Evolutionary conservation across 2,329 filamentous ascomycete genomes (phyloP).

Genomic region (Alternaria gansuensis): DNA sequence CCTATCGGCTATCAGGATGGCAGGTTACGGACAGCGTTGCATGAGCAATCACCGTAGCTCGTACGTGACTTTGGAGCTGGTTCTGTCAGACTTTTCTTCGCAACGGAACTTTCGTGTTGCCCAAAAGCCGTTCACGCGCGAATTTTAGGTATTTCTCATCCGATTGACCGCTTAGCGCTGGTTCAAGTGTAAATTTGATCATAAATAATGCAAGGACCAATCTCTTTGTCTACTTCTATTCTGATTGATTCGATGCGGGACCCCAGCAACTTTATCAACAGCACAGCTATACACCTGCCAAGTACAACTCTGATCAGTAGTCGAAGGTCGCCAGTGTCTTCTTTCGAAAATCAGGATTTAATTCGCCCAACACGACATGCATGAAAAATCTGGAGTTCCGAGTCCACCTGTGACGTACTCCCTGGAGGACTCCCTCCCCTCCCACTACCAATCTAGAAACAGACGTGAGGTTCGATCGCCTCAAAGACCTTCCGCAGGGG

Average conservation of each 20-base stretch:
- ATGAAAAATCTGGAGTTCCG: neutral
- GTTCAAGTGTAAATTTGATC: neutral
- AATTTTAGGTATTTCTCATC: neutral
- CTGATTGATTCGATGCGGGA: neutral
- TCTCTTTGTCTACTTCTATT: neutral
- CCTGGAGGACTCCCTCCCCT: neutral
- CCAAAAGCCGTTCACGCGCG: neutral
- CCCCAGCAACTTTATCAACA: neutral
- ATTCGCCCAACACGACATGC: neutral
- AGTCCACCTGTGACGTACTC: neutral
- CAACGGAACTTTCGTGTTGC: neutral
- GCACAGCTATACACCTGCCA: neutral
- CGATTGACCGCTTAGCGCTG: neutral
- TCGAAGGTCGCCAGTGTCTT: neutral
- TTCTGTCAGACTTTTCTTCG: neutral
- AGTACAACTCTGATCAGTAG: neutral
- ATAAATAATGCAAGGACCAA: neutral
- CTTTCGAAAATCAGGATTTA: neutral
- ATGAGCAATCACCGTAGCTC: neutral
- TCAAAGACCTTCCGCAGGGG: neutral
- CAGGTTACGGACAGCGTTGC: neutral
- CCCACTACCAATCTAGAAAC: neutral
- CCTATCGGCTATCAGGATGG: neutral
- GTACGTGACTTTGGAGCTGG: neutral
- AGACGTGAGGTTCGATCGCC: neutral